Evolutionary conservation across 345 rosid species (phyloP), one percentile per base, ranked within the genome.

Genomic region (Lenwebbia sp.): DNA sequence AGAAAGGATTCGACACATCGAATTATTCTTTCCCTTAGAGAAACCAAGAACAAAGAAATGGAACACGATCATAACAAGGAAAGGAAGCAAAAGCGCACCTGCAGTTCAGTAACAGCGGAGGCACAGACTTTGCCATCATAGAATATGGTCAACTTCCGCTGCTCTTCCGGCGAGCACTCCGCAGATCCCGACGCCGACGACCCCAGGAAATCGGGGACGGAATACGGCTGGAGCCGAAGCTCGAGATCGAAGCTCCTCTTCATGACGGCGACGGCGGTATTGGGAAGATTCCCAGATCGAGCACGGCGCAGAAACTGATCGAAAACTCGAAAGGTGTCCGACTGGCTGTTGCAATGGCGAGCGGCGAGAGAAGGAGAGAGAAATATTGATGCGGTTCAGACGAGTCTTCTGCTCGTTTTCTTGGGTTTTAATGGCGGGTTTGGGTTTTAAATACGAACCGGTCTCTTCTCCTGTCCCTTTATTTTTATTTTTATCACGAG

Each of bases 41-140:
- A 74, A 75, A 52, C n/a, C 4, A 22, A 40, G 47, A 74, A 10
- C 62, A 23, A 40, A 62, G 75, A 62, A 30, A 62, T 15, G 75
- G 75, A 62, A 30, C 41, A 30, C 7, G 23, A 15, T 0, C 23
- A 30, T 30, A 3, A 7, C 37, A 60, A 60, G 13, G 44, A 54
- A 10, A 10, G 6, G 49, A 7, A 54, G 40, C 40, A 2, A 26
- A 37, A 53, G 28, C 51, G 40, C 53, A 88, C 89, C 87, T 88
- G 87, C 75, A 83, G 57, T 70, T 88, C 88, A 49, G 88, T 86
- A 53, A 85, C 90, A 30, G 83, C 82, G 37, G 44, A 26, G n/a
- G 87, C 87, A 62, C 87, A 86, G 56, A 88, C 58, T 12, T 85
- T 82, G 58, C 90, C 90, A 26, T 87, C 84, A 75, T 89, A 89